Base-by-base conservation (phyloP, 2,329 filamentous ascomycete genomes). In the Fusarium sp. region DNA sequence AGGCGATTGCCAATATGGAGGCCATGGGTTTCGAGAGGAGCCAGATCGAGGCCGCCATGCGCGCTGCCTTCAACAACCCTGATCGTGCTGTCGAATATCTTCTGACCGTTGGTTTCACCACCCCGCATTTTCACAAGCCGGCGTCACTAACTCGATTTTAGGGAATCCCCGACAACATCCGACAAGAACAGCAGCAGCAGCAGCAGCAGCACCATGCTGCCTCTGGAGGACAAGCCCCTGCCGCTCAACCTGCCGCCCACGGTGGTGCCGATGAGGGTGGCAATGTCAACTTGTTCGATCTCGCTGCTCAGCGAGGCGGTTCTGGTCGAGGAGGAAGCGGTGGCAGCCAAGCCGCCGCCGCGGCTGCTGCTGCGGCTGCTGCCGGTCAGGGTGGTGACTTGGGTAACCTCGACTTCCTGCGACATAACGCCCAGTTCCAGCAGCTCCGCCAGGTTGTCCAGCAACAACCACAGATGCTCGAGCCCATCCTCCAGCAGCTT, bases 81-180 rank as follows among this genome's bases (percentile, higher is more conserved):
- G 95, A 98, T 80, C 93, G 96, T 75, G 96, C 96, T 58, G 95
- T 99, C 61, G 96, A 99, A 80, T 99, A 99, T 77, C 88, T 99
- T 11, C 80, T 99, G 77, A 97, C 83, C 73, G 93, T 96, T 80
- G 81, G 90, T 83, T 54, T 54, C 42, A 25, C 23, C 34, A 25
- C 34, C 23, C 25, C 42, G 18, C 16, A 58, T 31, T 36, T 51
- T 56, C n/a, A 36, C 42, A 60, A 40, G 42, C 38, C 38, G 46
- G 20, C 31, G 54, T 44, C 31, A 49, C 64, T 73, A 40, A 72
- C 61, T 64, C 29, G 27, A 27, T 36, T 14, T 44, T 31, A 96
- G 93, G 96, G 96, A 57, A 98, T 99, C 67, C 96, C 96, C 55
- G 94, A 96, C 63, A 91, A 89, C 77, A 84, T 94, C 58, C 87